Evolutionary conservation across 2,329 filamentous ascomycete species (phyloP).

Genomic region (Penicillium sp.): DNA sequence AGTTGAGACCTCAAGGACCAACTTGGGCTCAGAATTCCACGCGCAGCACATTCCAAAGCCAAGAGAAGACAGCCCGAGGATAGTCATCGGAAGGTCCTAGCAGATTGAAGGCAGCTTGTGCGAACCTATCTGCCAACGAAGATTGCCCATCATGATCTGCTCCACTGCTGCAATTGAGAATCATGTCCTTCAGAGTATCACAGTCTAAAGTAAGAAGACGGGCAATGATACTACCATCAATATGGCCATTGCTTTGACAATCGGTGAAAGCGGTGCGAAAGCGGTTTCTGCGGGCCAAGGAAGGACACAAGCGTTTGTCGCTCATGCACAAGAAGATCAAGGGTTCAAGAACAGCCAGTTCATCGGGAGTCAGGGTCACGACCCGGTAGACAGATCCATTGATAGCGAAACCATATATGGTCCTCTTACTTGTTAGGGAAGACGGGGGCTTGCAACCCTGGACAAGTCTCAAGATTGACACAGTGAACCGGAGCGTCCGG

Average conservation of each 20-base stretch:
- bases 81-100: constrained; percentile 39
- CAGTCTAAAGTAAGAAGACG: constrained; percentile 50
- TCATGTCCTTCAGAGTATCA: constrained; percentile 31
- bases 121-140: constrained; percentile 36
- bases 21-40: constrained; percentile 20
- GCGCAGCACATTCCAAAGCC: constrained; percentile 37
- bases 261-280: constrained; percentile 37
- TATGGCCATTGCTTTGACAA: constrained; percentile 57
- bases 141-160: constrained; percentile 7
- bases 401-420: constrained; percentile 66
- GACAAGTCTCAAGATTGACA: constrained; percentile 36
- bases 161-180: constrained; percentile 18
- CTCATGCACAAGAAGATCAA: constrained; percentile 67
- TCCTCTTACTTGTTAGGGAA: constrained; percentile 34
- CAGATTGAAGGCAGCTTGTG: constrained; percentile 52
- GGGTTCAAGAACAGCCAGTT: constrained; percentile 70
- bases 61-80: constrained; percentile 32
- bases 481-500: constrained; percentile 35
- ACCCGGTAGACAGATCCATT: constrained; percentile 73
- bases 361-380: constrained; percentile 60
- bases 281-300: constrained; percentile 37
- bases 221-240: constrained; percentile 67
- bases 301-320: constrained; percentile 53
- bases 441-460: constrained; percentile 18
- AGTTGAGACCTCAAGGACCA: neutral